Percentiles rank a stretch among this genome's conserved stretches.
Evolutionary conservation across 176 grass and related monocot species (phyloP).

Genomic region (Zizania latifolia): DNA sequence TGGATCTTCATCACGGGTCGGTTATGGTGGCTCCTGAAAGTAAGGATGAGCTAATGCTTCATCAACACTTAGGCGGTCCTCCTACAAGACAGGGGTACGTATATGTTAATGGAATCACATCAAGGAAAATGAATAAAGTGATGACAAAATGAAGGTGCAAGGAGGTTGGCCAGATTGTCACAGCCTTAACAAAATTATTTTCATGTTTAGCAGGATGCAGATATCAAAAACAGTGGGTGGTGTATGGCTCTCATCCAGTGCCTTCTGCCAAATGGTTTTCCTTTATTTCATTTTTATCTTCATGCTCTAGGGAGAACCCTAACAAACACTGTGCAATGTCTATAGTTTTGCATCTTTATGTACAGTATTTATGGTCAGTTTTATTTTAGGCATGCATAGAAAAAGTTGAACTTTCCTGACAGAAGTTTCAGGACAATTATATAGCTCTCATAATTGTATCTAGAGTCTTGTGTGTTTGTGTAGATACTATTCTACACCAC

Average conservation of each 20-base stretch:
- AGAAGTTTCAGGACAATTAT: background rate
- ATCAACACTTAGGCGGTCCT: conserved; percentile 74
- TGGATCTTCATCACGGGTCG: background rate
- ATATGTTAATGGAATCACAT: background rate
- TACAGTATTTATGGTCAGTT: background rate
- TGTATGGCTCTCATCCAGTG: background rate
- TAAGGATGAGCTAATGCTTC: conserved; percentile 88
- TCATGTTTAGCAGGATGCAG: background rate
- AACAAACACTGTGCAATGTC: background rate
- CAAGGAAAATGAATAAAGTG: background rate
- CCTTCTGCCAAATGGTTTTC: background rate
- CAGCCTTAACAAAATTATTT: background rate
- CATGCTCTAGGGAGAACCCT: background rate
- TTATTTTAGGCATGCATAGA: background rate
- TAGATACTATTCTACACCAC: background rate
- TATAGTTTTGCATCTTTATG: background rate
- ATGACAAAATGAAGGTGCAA: background rate
- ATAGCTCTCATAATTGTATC: background rate
- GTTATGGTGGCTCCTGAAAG: conserved; percentile 48
- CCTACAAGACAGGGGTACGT: conserved; percentile 37
- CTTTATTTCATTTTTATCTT: background rate
- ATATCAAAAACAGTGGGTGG: background rate
- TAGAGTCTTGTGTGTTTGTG: background rate
- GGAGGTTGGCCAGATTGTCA: background rate
- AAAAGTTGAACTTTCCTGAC: background rate